Conservation (phyloP, 495 filamentous ascomycete species). For the Penicillium bialowiezense region DNA sequence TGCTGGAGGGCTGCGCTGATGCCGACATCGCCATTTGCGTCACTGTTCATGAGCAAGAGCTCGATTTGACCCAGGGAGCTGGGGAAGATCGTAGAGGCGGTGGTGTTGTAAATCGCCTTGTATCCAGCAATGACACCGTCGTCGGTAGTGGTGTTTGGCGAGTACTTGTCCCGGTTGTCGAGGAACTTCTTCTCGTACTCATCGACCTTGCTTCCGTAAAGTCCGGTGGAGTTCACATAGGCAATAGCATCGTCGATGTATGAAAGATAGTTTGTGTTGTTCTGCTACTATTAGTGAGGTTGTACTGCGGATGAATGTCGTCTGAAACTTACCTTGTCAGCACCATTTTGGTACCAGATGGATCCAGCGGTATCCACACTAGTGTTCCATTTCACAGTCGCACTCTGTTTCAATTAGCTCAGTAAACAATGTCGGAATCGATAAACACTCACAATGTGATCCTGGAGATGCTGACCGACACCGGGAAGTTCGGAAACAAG, state of each 20-base stretch:
- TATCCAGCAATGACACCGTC: slow-evolving; percentile 28
- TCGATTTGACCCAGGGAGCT: slow-evolving; percentile 27
- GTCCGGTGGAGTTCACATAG: slow-evolving; percentile 25
- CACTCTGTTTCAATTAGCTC: slow-evolving; percentile 21
- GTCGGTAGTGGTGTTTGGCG: slow-evolving; percentile 27
- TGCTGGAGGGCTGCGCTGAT: slow-evolving; percentile 37
- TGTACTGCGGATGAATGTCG: too few species aligned
- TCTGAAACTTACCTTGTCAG: slow-evolving; percentile 19
- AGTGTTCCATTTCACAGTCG: slow-evolving; percentile 28
- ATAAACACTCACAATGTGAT: slow-evolving; percentile 34
- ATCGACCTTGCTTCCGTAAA: slow-evolving; percentile 18
- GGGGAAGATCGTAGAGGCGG: slow-evolving; percentile 26
- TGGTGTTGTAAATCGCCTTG: slow-evolving; percentile 32
- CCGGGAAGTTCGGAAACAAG: slow-evolving; percentile 45
- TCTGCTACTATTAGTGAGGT: too few species aligned
- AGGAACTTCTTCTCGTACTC: slow-evolving; percentile 17
- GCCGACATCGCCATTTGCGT: slow-evolving; percentile 29
- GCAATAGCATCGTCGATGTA: slow-evolving; percentile 34
- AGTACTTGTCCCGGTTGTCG: slow-evolving; percentile 14
- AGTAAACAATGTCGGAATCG: neutral
- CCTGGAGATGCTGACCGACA: slow-evolving; percentile 50
- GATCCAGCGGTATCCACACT: slow-evolving; percentile 25
- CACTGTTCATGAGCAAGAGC: slow-evolving; percentile 34
- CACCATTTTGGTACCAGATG: slow-evolving; percentile 27
- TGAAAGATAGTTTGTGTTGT: slow-evolving; percentile 24